These are phyloP conservation scores for Colletotrichum sublineola DNA, from an alignment of 2,329 filamentous ascomycete species.

Conservation along the genomic window DNA sequence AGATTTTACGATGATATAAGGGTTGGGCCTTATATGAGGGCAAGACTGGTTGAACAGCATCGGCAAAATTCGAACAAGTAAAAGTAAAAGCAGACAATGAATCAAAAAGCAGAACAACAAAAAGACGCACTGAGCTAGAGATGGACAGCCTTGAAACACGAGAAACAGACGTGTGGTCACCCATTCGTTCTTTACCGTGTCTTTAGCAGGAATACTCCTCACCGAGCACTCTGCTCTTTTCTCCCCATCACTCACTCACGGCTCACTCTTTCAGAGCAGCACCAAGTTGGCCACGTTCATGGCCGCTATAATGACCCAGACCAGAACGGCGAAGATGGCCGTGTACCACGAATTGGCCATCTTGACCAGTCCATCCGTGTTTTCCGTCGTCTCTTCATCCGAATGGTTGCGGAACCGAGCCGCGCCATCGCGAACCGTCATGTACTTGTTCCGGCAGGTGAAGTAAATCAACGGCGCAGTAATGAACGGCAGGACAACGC, in stretches of 20 bases:
- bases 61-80: background rate
- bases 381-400: constrained; percentile 43
- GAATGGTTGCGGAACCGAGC: constrained; percentile 51
- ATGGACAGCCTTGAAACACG: background rate
- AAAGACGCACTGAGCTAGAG: background rate
- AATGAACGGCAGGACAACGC: constrained; percentile 85
- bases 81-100: too few relatives aligned
- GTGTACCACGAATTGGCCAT: constrained; percentile 82
- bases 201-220: constrained; percentile 26
- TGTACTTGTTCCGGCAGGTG: constrained; percentile 82
- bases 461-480: constrained; percentile 87
- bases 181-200: background rate
- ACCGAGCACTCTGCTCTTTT: constrained; percentile 14
- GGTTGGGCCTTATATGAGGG: constrained; percentile 2
- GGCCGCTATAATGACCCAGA: constrained; percentile 81
- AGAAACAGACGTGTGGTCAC: background rate
- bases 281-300: constrained; percentile 87
- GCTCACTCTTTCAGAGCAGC: constrained; percentile 60
- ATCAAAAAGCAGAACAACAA: background rate
- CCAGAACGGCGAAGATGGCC: constrained; percentile 64
- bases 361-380: constrained; percentile 51
- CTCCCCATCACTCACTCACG: constrained; percentile 4
- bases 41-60: constrained; percentile 2
- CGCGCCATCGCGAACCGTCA: constrained; percentile 73
- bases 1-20: background rate